Percentiles rank a stretch among this genome's conserved stretches.
phyloP scores from a whole-genome alignment of 176 grass and related monocot genomes.

The Eragrostis nindensis region DNA sequence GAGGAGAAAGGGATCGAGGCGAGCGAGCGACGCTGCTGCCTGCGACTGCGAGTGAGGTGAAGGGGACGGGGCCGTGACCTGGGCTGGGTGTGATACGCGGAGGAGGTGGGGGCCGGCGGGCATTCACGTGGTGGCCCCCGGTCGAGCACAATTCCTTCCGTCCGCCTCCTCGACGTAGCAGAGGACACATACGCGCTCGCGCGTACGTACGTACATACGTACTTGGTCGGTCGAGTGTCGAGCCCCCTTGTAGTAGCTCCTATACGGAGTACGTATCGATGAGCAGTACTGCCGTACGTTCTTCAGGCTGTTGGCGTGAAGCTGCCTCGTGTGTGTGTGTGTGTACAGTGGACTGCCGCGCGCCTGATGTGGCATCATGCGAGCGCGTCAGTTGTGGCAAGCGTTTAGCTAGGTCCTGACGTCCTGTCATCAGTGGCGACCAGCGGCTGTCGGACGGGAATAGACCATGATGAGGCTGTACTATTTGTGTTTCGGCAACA shows the following conservation, averaged over 20 bases:
- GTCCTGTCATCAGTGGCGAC: slow-evolving; percentile 4
- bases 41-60: slow-evolving; percentile 36
- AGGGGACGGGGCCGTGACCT: slow-evolving; percentile 27
- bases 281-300: background rate
- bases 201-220: background rate
- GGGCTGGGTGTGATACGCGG: slow-evolving; percentile 47
- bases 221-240: background rate
- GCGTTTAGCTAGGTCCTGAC: too few species aligned
- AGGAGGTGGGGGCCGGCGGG: slow-evolving; percentile 40
- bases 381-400: slow-evolving; percentile 19
- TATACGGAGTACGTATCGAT: background rate
- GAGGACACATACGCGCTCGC: background rate
- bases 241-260: background rate
- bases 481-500: background rate
- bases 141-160: slow-evolving; percentile 33
- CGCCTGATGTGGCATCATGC: background rate
- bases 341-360: background rate
- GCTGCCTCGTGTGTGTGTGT: too few species aligned
- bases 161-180: slow-evolving; percentile 15
- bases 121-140: slow-evolving; percentile 84
- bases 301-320: too few species aligned
- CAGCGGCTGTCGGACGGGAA: slow-evolving; percentile 9
- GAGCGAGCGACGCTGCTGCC: slow-evolving; percentile 6
- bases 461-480: background rate
- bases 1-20: slow-evolving; percentile 46